Conservation (phyloP, 129 eudicot species). For the Lactuca saligna region DNA sequence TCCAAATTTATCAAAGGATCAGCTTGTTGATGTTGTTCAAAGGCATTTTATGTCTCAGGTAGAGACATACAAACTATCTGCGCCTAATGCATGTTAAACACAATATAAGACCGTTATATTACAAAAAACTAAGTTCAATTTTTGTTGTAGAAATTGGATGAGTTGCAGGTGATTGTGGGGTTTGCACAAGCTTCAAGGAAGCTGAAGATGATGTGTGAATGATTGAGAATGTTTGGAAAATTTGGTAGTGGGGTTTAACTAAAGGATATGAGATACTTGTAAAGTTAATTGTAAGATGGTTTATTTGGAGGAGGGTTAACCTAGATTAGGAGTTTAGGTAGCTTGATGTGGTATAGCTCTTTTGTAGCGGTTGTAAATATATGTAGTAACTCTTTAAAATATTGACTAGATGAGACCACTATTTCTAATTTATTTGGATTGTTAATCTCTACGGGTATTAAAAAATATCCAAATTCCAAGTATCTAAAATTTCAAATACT, state of each 20-base stretch:
- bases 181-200: conserved; percentile 66
- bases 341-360: conserved; percentile 6
- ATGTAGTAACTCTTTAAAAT: not conserved
- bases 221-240: conserved; percentile 22
- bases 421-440: not conserved
- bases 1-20: conserved; percentile 63
- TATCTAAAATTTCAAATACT: too few species aligned
- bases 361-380: conserved; percentile 20
- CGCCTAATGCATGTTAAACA: not conserved
- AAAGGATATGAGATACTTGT: conserved; percentile 30
- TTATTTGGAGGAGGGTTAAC: not conserved
- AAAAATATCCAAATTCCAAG: not conserved
- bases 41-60: conserved; percentile 82
- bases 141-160: conserved; percentile 62
- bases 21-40: conserved; percentile 62
- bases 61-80: too few species aligned
- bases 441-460: not conserved
- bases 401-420: not conserved
- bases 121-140: too few species aligned
- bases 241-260: conserved; percentile 30
- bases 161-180: conserved; percentile 60
- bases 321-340: conserved; percentile 1
- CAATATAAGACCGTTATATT: not conserved
- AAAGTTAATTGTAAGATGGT: conserved; percentile 4
- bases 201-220: conserved; percentile 53